Evolutionary conservation across 371 early-diverging fungal species (phyloP).

Genomic region (Syncephalis fuscata): DNA sequence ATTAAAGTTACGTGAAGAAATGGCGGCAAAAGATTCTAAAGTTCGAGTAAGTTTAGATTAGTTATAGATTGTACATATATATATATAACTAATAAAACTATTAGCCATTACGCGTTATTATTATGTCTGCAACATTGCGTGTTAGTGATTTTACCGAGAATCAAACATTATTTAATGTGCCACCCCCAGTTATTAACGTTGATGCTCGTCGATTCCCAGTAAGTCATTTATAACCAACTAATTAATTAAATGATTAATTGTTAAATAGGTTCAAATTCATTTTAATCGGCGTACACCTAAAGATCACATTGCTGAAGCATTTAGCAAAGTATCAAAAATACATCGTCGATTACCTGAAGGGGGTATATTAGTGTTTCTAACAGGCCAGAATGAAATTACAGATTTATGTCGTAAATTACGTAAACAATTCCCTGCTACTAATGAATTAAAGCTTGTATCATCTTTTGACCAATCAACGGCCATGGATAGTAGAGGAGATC

Average conservation of each 20-base stretch:
- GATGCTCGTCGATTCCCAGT: constrained; percentile 83
- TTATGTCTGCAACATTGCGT: constrained; percentile 98
- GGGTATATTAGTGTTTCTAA: constrained; percentile 96
- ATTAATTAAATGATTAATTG: no score
- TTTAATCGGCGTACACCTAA: constrained; percentile 35
- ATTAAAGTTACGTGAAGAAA: constrained; percentile 39
- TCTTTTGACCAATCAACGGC: constrained; percentile 3
- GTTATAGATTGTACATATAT: not conserved
- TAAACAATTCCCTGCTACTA: constrained; percentile 38
- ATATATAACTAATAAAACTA: constrained; percentile 2
- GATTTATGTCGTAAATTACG: constrained; percentile 63
- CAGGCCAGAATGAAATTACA: constrained; percentile 98
- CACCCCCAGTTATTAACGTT: constrained; percentile 84
- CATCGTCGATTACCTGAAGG: constrained; percentile 77
- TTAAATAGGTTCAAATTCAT: constrained; percentile 35
- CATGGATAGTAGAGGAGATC: constrained; percentile 11
- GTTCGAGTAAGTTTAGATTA: constrained; percentile 20
- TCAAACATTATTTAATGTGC: constrained; percentile 42
- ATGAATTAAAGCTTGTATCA: constrained; percentile 5
- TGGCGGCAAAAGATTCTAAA: constrained; percentile 5
- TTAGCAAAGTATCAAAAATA: constrained; percentile 79
- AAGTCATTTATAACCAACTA: not conserved
- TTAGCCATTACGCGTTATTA: constrained; percentile 79
- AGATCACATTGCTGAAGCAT: constrained; percentile 32
- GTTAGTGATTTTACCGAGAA: constrained; percentile 88